Evolutionary conservation across 176 grass and related monocot genomes (phyloP), one percentile per base, ranked within the genome.

Genomic region (Saccharum spontaneum): DNA sequence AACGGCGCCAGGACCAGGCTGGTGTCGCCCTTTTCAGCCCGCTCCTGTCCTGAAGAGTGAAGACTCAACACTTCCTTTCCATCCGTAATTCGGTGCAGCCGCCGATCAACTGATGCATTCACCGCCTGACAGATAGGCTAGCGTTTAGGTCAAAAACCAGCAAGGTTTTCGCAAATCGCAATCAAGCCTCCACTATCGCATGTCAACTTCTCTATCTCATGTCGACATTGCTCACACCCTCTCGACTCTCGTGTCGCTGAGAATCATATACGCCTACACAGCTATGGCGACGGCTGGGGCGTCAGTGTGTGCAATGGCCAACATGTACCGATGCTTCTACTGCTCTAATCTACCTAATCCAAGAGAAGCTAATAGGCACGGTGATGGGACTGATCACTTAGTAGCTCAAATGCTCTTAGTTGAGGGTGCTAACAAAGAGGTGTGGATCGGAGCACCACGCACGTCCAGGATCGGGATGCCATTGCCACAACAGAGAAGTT

Each of bases 141-240:
- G 26, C 18, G 14, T 71, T 23, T 79, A 71, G 20, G 67, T 79
- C 28, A 48, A 86, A 86, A 63, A 62, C 59, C 28, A 48, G 34
- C 50, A 37, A 33, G 20, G 49, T 48, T 86, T 8, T 86, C 49
- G 10, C 34, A 31, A 38, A 85, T 85, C 74, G 10, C 5, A n/a
- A 52, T 59, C 6, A 71, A 5, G 43, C 30, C 8, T 36, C 67
- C 76, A 23, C 82, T 38, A 61, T 31, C 43, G 3, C 2, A 61
- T 34, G 65, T 69, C 75, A 55, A 39, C 54, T 38, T 85, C 20
- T 34, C 55, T 57, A 3, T 11, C 48, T 49, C 67, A 30, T 80
- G 84, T 80, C 77, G 77, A 73, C 68, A 40, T 86, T 73, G 77
- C 22, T 65, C 67, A 41, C 48, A 28, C 36, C 10, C 36, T 65